Percentiles rank a stretch among this genome's conserved stretches.
phyloP scores from a whole-genome alignment of 2,329 filamentous ascomycete species.

The Stemphylium beticola region DNA sequence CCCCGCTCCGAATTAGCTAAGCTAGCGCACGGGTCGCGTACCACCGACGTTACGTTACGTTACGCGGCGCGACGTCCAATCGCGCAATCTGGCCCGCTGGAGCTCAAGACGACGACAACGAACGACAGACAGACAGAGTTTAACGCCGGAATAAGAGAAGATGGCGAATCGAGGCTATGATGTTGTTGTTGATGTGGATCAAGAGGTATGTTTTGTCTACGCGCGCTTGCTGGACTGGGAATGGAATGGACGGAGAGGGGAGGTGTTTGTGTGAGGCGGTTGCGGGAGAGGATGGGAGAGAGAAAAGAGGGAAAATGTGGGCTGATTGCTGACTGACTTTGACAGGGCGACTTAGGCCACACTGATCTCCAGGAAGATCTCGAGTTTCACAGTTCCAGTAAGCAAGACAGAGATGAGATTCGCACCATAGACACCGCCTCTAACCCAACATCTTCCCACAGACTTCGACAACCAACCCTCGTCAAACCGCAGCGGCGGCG shows the following conservation, averaged over 20 bases:
- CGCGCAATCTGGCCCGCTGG: slow-evolving; percentile 40
- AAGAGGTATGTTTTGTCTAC: slow-evolving; percentile 69
- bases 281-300: neutral
- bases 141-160: neutral
- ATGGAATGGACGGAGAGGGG: neutral
- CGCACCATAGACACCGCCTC: neutral
- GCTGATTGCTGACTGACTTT: neutral
- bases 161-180: slow-evolving; percentile 93
- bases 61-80: slow-evolving; percentile 17
- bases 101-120: slow-evolving; percentile 8
- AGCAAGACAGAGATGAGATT: slow-evolving; percentile 23
- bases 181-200: slow-evolving; percentile 96
- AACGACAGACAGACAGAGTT: neutral
- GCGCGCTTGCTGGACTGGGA: neutral
- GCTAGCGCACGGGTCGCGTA: slow-evolving; percentile 25
- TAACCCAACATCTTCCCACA: slow-evolving; percentile 29
- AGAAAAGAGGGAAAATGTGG: neutral
- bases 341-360: slow-evolving; percentile 92
- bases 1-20: slow-evolving; percentile 27
- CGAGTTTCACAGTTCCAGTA: slow-evolving; percentile 93
- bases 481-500: slow-evolving; percentile 47
- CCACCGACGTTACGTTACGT: slow-evolving; percentile 32
- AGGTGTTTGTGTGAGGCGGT: neutral
- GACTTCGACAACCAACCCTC: slow-evolving; percentile 70
- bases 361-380: slow-evolving; percentile 98